Conservation (phyloP, 306 rosid genomes). For the Acacia acuminata region DNA sequence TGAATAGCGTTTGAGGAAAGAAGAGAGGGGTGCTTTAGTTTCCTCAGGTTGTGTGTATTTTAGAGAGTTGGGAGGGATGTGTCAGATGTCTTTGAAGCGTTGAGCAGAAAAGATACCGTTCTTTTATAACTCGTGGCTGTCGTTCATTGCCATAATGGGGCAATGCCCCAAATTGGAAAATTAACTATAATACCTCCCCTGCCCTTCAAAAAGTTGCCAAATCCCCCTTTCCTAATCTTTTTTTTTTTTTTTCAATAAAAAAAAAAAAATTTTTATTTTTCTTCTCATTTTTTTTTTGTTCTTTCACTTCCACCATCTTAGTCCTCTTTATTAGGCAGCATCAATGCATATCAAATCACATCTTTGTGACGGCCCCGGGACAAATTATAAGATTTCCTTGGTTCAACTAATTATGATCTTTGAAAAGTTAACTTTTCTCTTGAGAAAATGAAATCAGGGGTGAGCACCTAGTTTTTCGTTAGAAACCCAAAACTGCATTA, state of each 20-base stretch:
- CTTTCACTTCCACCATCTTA: neutral
- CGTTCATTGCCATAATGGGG: slow-evolving; percentile 57
- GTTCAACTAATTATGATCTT: neutral
- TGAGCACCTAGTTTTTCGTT: too few species aligned
- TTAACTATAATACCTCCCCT: slow-evolving; percentile 21
- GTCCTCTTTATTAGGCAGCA: neutral
- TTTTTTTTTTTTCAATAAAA: neutral
- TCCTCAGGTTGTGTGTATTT: neutral
- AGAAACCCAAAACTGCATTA: too few species aligned
- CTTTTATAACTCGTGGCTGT: slow-evolving; percentile 42
- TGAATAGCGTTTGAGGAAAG: neutral
- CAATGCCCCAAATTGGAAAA: slow-evolving; percentile 49
- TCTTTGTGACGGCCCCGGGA: neutral
- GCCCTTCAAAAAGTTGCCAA: slow-evolving; percentile 16
- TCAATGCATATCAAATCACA: neutral
- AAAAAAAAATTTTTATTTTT: neutral
- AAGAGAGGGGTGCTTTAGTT: neutral
- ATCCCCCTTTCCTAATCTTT: neutral
- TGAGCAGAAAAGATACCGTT: slow-evolving; percentile 33
- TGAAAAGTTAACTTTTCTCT: neutral
- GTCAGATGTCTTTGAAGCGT: slow-evolving; percentile 52
- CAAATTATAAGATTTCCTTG: neutral
- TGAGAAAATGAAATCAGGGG: too few species aligned
- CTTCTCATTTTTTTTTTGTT: neutral
- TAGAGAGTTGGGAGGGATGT: slow-evolving; percentile 17